phyloP scores from a whole-genome alignment of 352 stramenopile genomes.

The Globisporangium recalcitrans region DNA sequence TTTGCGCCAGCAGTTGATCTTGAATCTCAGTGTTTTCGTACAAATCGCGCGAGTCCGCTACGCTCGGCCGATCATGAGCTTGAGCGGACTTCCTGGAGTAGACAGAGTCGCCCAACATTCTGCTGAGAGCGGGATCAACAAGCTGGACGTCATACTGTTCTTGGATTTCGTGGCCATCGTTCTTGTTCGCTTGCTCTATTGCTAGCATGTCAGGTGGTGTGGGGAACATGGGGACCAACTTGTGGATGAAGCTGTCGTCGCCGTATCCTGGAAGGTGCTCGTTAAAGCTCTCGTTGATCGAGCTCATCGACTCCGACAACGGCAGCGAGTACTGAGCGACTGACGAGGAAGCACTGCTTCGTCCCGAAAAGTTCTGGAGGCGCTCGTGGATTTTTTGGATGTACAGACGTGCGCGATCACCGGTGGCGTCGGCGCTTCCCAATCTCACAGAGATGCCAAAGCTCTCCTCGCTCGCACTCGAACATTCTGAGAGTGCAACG shows the following conservation, averaged over 20 bases:
- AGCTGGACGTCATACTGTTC: conserved; percentile 37
- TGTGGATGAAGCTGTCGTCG: conserved; percentile 49
- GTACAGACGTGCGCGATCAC: conserved; percentile 11
- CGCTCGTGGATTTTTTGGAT: conserved; percentile 23
- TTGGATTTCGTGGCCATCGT: conserved; percentile 3
- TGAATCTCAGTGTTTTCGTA: too few relatives aligned
- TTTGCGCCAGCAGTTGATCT: too few relatives aligned
- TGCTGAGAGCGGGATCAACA: conserved; percentile 28
- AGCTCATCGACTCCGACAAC: conserved; percentile 55
- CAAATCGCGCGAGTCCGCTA: too few relatives aligned
- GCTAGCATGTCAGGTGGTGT: conserved; percentile 4
- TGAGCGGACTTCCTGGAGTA: background rate
- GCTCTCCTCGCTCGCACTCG: conserved; percentile 6
- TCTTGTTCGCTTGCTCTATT: conserved; percentile 5
- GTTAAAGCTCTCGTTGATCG: conserved; percentile 45
- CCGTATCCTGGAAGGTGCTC: conserved; percentile 12
- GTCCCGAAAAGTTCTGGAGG: conserved; percentile 8
- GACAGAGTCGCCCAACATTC: conserved; percentile 15
- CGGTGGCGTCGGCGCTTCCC: background rate
- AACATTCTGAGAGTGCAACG: background rate
- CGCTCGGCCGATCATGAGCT: too few relatives aligned
- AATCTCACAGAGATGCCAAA: conserved; percentile 12
- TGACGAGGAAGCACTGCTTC: conserved; percentile 17
- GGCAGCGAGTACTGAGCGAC: conserved; percentile 52
- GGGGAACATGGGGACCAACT: conserved; percentile 60